A percentile compares a stretch with the other conserved stretches of the same genome.
Evolutionary conservation across 345 rosid species (phyloP).

Genomic region (Populus simonii): DNA sequence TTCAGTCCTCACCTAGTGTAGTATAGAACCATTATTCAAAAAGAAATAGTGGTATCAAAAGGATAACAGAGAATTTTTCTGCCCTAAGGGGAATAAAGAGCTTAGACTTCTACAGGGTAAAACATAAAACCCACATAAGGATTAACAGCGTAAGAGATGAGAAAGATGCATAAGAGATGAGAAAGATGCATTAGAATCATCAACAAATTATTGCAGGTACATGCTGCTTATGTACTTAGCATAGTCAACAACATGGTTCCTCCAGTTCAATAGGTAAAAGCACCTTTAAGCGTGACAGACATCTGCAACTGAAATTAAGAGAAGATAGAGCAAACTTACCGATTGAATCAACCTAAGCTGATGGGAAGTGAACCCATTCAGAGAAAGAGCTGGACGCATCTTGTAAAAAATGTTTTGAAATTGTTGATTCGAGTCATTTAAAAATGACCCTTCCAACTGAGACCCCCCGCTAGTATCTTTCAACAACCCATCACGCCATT

Average conservation of each 20-base stretch:
- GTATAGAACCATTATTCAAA: too few relatives aligned
- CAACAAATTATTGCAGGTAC: too few relatives aligned
- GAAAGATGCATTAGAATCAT: too few relatives aligned
- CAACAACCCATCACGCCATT: constrained; percentile 64
- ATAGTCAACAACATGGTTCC: too few relatives aligned
- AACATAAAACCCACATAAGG: too few relatives aligned
- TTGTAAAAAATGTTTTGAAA: constrained; percentile 58
- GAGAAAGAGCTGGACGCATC: constrained; percentile 67
- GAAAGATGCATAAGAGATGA: too few relatives aligned
- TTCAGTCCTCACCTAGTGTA: background rate
- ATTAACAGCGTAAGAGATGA: too few relatives aligned
- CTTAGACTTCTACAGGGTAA: too few relatives aligned
- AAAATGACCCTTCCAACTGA: constrained; percentile 15
- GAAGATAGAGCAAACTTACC: constrained; percentile 34
- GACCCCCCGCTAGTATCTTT: constrained; percentile 26
- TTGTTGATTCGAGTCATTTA: constrained; percentile 33
- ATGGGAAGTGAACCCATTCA: constrained; percentile 70
- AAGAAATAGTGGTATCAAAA: too few relatives aligned
- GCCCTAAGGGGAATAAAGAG: too few relatives aligned
- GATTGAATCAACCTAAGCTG: constrained; percentile 68
- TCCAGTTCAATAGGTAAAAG: background rate
- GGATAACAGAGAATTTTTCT: too few relatives aligned
- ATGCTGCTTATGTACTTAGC: background rate
- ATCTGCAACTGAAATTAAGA: background rate
- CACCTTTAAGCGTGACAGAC: background rate